Percentiles rank a stretch among this genome's conserved stretches.
phyloP scores from a whole-genome alignment of 176 grass and related monocot species.

The Miscanthus lutarioriparius region DNA sequence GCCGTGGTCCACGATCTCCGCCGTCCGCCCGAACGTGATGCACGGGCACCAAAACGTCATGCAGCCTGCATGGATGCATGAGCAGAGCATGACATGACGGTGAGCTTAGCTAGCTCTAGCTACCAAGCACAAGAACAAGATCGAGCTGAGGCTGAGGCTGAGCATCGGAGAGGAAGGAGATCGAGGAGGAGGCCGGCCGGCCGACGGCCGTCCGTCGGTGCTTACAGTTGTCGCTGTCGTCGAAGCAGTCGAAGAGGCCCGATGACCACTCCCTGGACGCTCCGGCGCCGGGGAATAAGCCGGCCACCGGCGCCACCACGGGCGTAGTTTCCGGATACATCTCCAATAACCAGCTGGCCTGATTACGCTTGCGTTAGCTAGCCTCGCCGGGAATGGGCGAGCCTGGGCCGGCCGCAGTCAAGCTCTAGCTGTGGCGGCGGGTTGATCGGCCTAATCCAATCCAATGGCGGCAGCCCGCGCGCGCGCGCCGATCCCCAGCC shows the following conservation, averaged over 20 bases:
- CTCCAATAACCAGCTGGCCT: background rate
- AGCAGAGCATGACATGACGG: no score
- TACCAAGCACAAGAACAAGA: background rate
- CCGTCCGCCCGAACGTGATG: conserved; percentile 65
- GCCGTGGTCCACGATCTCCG: conserved; percentile 77
- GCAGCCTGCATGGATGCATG: conserved; percentile 20
- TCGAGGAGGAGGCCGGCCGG: no score
- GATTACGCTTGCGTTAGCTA: background rate
- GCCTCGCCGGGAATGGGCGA: background rate
- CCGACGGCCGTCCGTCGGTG: no score
- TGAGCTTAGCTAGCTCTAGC: no score
- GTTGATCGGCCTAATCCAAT: background rate
- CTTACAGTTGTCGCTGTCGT: conserved; percentile 49
- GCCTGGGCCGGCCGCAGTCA: no score
- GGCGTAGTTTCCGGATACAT: background rate
- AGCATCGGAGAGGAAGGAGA: no score
- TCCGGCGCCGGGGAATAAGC: background rate
- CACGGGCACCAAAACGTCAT: conserved; percentile 72
- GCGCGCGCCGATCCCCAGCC: background rate
- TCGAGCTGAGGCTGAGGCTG: background rate
- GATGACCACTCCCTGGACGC: conserved; percentile 29
- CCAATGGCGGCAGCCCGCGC: background rate
- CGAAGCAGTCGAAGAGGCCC: conserved; percentile 58
- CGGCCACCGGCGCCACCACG: background rate
- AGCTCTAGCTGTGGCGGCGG: background rate